Percentiles rank a stretch among this genome's conserved stretches.
Conservation (phyloP, 805 yeast genomes). For the Maudiozyma bulderi region DNA sequence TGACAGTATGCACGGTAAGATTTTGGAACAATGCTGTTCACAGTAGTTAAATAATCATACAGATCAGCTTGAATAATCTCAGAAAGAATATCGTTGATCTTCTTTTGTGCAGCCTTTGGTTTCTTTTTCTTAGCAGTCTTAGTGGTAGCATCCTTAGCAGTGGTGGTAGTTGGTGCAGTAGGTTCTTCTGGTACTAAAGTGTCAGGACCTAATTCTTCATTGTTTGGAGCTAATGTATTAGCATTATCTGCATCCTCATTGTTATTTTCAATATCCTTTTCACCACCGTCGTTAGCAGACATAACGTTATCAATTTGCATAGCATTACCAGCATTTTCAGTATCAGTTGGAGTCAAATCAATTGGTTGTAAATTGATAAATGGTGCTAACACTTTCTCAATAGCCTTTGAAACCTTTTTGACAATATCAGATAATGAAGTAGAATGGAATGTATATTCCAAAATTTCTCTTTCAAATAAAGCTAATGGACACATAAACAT, state of each 20-base stretch:
- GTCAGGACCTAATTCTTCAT: neutral
- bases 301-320: neutral
- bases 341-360: neutral
- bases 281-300: neutral
- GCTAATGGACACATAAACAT: slow-evolving; percentile 13
- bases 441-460: slow-evolving; percentile 11
- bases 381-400: slow-evolving; percentile 5
- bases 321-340: slow-evolving; percentile 1
- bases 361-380: slow-evolving; percentile 6
- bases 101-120: neutral
- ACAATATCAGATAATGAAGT: slow-evolving; percentile 14
- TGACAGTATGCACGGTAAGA: slow-evolving; percentile 12
- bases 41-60: slow-evolving; percentile 13
- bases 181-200: neutral
- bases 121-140: neutral
- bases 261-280: neutral
- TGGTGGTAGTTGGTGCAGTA: neutral
- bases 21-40: slow-evolving; percentile 11
- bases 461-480: slow-evolving; percentile 12
- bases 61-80: slow-evolving; percentile 11
- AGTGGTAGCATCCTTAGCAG: neutral
- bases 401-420: slow-evolving; percentile 6
- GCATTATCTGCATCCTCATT: neutral
- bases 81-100: neutral
- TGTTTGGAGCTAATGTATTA: neutral